Base-by-base conservation (phyloP, 192 early-diverging fungal genomes). In the Rhizoclosmatium globosum region DNA sequence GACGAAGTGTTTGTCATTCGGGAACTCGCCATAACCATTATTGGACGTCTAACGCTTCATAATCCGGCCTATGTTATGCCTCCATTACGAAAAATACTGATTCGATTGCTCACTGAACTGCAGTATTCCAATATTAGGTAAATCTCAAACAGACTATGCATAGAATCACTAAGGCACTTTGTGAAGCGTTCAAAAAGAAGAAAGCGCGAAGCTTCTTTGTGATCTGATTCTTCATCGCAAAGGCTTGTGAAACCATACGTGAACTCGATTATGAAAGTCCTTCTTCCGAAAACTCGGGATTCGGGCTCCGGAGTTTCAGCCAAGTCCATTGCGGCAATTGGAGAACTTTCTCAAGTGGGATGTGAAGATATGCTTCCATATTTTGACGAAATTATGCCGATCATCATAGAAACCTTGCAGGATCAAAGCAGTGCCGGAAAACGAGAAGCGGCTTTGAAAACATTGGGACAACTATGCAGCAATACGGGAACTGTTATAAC, bases 1-100 rank as follows among this genome's bases (percentile, higher is more conserved):
- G 97, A 99, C 77, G 96, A 97, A 79, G 87, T 93, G 0, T 97
- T 98, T 85, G 89, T 91, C 3, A 94, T 97, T 59, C 89, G 95
- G 11, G 92, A 96, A 70, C 88, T 91, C 4, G 92, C 94, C 1
- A 92, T 99, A 46, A 76, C 88, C 0, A 93, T 97, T 56, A 94
- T 99, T 68, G 97, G 97, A 4, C 88, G 96, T 21, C 84, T 99
- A 19, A 91, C 93, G 2, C 82, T 91, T 7, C 91, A 92, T 71
- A 99, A 98, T 80, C 97, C 97, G 7, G 96, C 95, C 1, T 96
- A 96, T 75, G 93, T 97, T 13, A 91, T 97, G 89, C 95, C 97
- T 3, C 94, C 92, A 0, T 85, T 99, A 38, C 88, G 95, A 43
- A 94, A 96, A 74, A 91, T 93, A 0, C 77, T 98, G 13, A 93